These are phyloP conservation scores for carrot (Daucus carota) DNA, from an alignment of 129 eudicot species.

Conservation along the genomic window DH1_v3.0 NC_030381.2:7849001-7849500, in stretches of 20 bases:
- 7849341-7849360: background rate
- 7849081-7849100: background rate
- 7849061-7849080: background rate
- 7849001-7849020: background rate
- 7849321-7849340: background rate
- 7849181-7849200: background rate
- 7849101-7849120: background rate
- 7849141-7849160: background rate
- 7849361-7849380: background rate
- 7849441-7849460: too few relatives aligned
- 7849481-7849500: background rate
- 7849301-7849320: background rate
- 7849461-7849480: background rate
- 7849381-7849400: background rate
- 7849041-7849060: background rate
- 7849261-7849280: background rate
- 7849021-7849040: background rate
- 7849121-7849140: background rate
- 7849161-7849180: background rate
- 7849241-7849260: background rate
- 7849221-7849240: background rate
- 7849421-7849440: too few relatives aligned
- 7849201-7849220: too few relatives aligned
- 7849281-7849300: background rate
- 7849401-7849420: background rate